Evolutionary conservation across 257 asterid genomes (phyloP).

Genomic region (Solanum pennellii): DNA sequence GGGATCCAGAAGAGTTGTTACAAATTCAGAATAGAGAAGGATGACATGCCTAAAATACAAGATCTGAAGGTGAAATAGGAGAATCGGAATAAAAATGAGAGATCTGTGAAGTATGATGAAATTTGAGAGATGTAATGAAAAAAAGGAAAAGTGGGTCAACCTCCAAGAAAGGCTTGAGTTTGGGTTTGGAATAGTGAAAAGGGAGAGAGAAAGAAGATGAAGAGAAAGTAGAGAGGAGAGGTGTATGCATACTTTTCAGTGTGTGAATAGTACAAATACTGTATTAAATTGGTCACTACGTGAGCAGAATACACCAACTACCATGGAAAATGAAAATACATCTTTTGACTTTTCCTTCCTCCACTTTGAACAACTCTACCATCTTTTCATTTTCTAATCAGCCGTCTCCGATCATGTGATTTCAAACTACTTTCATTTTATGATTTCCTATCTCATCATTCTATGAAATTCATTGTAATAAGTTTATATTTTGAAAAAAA

Average conservation of each 20-base stretch:
- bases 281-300: neutral
- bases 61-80: conserved; percentile 8
- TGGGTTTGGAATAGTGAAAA: neutral
- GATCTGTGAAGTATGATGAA: conserved; percentile 13
- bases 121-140: conserved; percentile 8
- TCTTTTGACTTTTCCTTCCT: neutral
- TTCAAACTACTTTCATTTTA: no score
- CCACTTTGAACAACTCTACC: neutral
- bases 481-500: no score
- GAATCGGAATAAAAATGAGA: neutral
- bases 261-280: neutral
- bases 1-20: neutral
- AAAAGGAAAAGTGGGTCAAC: conserved; percentile 13
- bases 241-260: conserved; percentile 5
- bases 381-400: neutral
- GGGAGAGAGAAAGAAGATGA: neutral
- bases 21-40: neutral
- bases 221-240: neutral
- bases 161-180: neutral
- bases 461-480: no score
- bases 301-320: neutral
- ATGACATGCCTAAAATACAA: neutral
- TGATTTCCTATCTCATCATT: no score
- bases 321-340: neutral
- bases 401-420: neutral